Conservation (phyloP, 805 yeast species). For the Saccharomyces jurei region DNA sequence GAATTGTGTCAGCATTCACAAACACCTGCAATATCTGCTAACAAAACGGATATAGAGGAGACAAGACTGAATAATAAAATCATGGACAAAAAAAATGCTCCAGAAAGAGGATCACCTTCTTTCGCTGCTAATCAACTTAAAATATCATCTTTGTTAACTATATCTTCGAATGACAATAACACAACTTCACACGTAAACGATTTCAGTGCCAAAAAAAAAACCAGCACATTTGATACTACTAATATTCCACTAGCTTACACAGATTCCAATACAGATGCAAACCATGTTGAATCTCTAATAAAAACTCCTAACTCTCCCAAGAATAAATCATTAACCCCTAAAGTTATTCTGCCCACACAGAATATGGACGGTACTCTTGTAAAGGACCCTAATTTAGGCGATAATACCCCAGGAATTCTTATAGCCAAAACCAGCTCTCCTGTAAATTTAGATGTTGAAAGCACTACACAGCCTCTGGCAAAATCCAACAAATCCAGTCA, state of each 20-base stretch:
- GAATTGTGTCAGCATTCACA: neutral
- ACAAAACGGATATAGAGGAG: neutral
- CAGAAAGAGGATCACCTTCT: neutral
- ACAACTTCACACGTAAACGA: neutral
- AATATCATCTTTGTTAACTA: conserved; percentile 13
- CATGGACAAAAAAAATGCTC: neutral
- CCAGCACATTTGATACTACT: neutral
- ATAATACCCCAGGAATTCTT: conserved; percentile 8
- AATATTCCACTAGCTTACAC: neutral
- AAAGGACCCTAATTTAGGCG: neutral
- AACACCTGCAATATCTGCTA: conserved; percentile 1
- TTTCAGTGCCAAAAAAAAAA: neutral
- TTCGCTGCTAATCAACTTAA: conserved; percentile 6
- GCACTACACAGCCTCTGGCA: neutral
- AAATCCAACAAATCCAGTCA: neutral
- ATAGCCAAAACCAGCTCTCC: conserved; percentile 21
- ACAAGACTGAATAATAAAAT: neutral
- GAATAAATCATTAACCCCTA: conserved; percentile 6
- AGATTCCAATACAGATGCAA: neutral
- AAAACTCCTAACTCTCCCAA: neutral
- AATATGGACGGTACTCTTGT: conserved; percentile 9
- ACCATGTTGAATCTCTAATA: neutral
- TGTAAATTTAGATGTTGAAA: conserved; percentile 10
- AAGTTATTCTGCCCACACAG: conserved; percentile 21
- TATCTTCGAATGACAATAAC: neutral